Base-by-base conservation (phyloP, 768 basidiomycete genomes). In the Rhizopogon vesiculosus region DNA sequence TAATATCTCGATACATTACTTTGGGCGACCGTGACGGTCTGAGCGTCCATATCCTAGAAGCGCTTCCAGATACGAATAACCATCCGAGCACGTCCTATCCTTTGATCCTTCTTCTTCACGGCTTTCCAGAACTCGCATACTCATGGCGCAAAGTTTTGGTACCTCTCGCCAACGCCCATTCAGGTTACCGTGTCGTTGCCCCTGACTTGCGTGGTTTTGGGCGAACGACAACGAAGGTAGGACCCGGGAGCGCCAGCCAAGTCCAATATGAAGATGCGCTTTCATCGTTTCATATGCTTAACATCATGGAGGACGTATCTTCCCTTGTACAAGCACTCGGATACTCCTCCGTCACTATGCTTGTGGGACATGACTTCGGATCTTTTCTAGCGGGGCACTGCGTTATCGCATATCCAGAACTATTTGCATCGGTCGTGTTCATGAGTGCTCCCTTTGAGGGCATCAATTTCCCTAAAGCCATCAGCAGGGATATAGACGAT, bases 51-150 rank as follows among this genome's bases (percentile, higher is more conserved):
- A 66, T 81, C 38, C 72, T 85, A 28, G 82, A 84, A 59, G 80
- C 78, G 7, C 56, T 61, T 35, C 74, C 76, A 19, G 58, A 60
- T 35, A 38, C 51, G 49, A 13, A 53, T 52, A 57, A 60, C 41
- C 53, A 57, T 28, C 3, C 35, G 45, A 54, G 57, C 42, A 45
- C 60, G 39, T 63, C 68, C 19, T 66, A 71, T 5, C 81, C 79
- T 1, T 73, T 87, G 13, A 61, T 86, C 45, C 53, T 87, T 31
- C 78, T 87, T 22, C 64, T 87, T 2, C 84, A 86, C 58, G 85
- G 85, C 42, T 87, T 87, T 64, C 84, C 85, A 9, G 85, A 86
- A 61, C 73, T 86, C 6, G 78, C 84, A 2, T 84, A 81, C 62
- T 86, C 83, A 7, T 87, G 83, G 83, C 74, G 85, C 13, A 82